Conservation (phyloP, 228 moss, liverwort and hornwort species). For the Sphagnum magellanicum region DNA sequence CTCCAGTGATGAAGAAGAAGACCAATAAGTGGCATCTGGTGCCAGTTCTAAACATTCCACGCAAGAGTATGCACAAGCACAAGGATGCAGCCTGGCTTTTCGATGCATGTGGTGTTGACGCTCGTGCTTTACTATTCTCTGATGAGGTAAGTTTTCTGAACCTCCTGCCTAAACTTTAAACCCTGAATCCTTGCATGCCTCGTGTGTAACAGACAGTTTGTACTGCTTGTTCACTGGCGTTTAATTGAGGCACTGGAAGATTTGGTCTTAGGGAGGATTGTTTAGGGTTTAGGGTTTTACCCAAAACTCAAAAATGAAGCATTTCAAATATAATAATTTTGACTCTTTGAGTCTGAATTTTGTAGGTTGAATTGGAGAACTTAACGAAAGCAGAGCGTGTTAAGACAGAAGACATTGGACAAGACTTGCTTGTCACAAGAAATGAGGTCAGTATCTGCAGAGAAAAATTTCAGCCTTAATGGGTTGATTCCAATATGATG, state of each 20-base stretch:
- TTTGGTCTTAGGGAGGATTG: neutral
- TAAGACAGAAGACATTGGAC: conserved; percentile 42
- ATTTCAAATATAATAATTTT: too few species aligned
- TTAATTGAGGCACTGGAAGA: neutral
- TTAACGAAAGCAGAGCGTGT: conserved; percentile 42
- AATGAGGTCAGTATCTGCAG: conserved; percentile 28
- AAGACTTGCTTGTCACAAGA: conserved; percentile 47
- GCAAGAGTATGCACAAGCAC: conserved; percentile 49
- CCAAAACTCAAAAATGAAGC: too few species aligned
- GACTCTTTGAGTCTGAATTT: neutral
- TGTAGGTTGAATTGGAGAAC: conserved; percentile 32
- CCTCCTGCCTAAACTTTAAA: neutral
- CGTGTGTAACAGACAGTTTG: neutral
- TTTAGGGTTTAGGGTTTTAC: neutral
- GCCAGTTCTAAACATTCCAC: conserved; percentile 42
- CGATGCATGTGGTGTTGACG: conserved; percentile 48
- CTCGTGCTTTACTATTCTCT: conserved; percentile 35
- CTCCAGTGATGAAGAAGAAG: conserved; percentile 12
- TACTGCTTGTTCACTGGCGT: neutral
- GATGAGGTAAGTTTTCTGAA: conserved; percentile 23
- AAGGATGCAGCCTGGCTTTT: conserved; percentile 49
- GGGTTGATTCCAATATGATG: too few species aligned
- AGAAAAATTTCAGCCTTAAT: too few species aligned
- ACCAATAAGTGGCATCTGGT: conserved; percentile 43
- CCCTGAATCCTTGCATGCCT: neutral